Evolutionary conservation across 805 yeast genomes (phyloP).

Genomic region (Suhomyces pyralidae): DNA sequence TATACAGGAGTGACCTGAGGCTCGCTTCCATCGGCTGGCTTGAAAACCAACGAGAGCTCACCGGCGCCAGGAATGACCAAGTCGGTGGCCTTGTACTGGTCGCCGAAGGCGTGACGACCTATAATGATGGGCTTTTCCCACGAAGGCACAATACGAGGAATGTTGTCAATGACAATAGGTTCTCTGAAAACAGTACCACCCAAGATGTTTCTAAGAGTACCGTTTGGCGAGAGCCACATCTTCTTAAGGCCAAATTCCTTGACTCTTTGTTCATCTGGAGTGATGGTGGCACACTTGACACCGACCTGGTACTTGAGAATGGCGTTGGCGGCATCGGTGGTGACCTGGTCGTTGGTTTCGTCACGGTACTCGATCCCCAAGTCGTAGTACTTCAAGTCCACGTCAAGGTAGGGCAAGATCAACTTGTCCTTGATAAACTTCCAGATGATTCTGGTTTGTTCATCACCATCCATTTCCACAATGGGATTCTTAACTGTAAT

Average conservation of each 20-base stretch:
- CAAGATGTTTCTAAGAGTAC: constrained; percentile 90
- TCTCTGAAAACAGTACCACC: constrained; percentile 98
- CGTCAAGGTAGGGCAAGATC: constrained; percentile 78
- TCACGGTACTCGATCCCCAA: constrained; percentile 85
- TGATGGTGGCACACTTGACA: constrained; percentile 95
- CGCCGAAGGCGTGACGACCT: constrained; percentile 97
- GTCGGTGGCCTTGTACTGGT: constrained; percentile 94
- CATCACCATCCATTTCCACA: constrained; percentile 98
- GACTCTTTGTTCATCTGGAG: constrained; percentile 97
- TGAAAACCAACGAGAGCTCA: constrained; percentile 69
- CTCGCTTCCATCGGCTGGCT: constrained; percentile 62
- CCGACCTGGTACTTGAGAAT: constrained; percentile 88
- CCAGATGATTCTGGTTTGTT: constrained; percentile 97
- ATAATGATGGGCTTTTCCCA: constrained; percentile 96
- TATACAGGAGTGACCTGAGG: constrained; percentile 58
- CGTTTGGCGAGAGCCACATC: constrained; percentile 98
- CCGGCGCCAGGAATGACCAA: constrained; percentile 78
- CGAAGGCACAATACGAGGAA: constrained; percentile 84
- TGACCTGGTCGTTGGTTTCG: constrained; percentile 82
- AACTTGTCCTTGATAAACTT: constrained; percentile 80
- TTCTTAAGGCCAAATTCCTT: constrained; percentile 85
- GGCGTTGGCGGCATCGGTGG: constrained; percentile 87
- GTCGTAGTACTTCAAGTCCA: constrained; percentile 90
- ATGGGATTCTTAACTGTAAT: constrained; percentile 82
- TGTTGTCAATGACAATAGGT: constrained; percentile 85